phyloP scores from a whole-genome alignment of 2,329 filamentous ascomycete genomes.

The Apiospora phragmitis region DNA sequence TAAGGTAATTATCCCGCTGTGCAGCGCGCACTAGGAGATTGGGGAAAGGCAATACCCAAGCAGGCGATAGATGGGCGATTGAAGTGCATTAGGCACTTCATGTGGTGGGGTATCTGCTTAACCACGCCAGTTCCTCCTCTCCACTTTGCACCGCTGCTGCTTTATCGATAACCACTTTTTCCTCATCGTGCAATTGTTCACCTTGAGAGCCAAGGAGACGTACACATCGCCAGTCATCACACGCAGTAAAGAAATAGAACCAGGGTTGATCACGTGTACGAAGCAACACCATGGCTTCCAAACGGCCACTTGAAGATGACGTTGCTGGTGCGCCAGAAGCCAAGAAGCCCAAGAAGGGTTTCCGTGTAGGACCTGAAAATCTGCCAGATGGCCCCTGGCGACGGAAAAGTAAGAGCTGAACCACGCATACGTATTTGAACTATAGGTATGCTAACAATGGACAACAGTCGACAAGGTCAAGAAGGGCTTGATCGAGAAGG shows the following conservation, averaged over 20 bases:
- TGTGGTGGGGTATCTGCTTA: background rate
- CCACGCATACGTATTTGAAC: background rate
- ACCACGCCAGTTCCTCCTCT: background rate
- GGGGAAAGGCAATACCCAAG: background rate
- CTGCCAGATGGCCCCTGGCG: conserved; percentile 86
- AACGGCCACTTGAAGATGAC: conserved; percentile 51
- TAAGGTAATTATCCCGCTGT: background rate
- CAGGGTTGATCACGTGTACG: background rate
- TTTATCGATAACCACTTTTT: conserved; percentile 11
- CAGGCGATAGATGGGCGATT: background rate
- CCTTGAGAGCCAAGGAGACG: background rate
- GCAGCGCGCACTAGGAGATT: background rate
- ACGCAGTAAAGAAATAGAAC: background rate
- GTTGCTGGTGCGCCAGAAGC: conserved; percentile 37
- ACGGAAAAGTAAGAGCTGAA: conserved; percentile 61
- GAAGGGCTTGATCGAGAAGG: conserved; percentile 82
- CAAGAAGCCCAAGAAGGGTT: conserved; percentile 67
- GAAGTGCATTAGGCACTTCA: background rate
- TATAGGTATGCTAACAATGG: background rate
- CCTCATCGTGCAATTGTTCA: background rate
- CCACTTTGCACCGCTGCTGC: background rate
- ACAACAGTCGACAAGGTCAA: conserved; percentile 81
- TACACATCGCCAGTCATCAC: background rate
- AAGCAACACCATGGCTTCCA: conserved; percentile 59
- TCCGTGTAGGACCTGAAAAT: conserved; percentile 85